Conservation (phyloP, 495 filamentous ascomycete genomes). For the Staphylotrichum longicolle region DNA sequence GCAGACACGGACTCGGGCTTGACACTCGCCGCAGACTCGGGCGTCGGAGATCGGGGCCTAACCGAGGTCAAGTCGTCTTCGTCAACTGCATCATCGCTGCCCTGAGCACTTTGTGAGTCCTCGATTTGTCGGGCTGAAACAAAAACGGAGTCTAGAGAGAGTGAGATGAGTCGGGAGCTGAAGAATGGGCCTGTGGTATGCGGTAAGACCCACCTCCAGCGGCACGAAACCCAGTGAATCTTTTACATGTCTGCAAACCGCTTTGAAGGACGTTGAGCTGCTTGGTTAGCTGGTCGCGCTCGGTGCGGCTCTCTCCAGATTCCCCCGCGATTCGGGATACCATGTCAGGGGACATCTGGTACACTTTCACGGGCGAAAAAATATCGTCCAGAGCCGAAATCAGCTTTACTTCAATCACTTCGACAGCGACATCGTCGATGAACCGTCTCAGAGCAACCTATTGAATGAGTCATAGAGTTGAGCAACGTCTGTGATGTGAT, state of each 20-base stretch:
- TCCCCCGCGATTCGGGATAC: slow-evolving; percentile 55
- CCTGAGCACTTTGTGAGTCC: too few relatives aligned
- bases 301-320: slow-evolving; percentile 48
- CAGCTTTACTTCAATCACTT: slow-evolving; percentile 60
- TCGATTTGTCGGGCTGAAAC: too few relatives aligned
- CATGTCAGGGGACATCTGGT: slow-evolving; percentile 43
- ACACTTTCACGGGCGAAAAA: slow-evolving; percentile 45
- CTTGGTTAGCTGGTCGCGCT: slow-evolving; percentile 51
- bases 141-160: too few relatives aligned
- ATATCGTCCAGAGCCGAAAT: slow-evolving; percentile 44
- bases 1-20: too few relatives aligned
- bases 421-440: slow-evolving; percentile 58
- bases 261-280: slow-evolving; percentile 51
- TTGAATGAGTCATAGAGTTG: neutral
- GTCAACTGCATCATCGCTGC: too few relatives aligned
- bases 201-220: slow-evolving; percentile 14
- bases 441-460: slow-evolving; percentile 62
- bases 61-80: too few relatives aligned
- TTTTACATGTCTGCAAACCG: slow-evolving; percentile 50
- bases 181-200: too few relatives aligned
- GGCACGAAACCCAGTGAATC: slow-evolving; percentile 37
- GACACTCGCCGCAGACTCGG: too few relatives aligned
- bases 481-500: too few relatives aligned
- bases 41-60: too few relatives aligned
- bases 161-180: too few relatives aligned